A percentile compares a stretch with the other conserved stretches of the same genome.
phyloP scores from a whole-genome alignment of 768 basidiomycete species.

The Boletales sp. region DNA sequence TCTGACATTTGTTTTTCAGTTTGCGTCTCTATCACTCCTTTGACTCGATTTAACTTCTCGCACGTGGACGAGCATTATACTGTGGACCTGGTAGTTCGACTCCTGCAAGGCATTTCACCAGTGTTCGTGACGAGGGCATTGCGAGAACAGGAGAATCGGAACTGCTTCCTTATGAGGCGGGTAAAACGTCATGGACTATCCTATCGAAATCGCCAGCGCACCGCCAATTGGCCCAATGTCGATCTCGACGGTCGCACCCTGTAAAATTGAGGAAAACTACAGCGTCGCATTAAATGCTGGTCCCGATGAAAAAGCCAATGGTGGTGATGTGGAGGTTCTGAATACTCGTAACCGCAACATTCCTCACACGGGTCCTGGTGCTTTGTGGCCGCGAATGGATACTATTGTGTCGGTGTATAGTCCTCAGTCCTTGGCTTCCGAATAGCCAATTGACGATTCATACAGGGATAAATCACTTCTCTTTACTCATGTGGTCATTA shows the following conservation, averaged over 20 bases:
- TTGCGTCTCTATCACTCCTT: conserved; percentile 85
- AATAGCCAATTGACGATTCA: not conserved
- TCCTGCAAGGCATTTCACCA: conserved; percentile 66
- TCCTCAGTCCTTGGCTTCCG: not conserved
- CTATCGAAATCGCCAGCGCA: conserved; percentile 82
- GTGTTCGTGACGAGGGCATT: conserved; percentile 19
- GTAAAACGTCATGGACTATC: conserved; percentile 91
- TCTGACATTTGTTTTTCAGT: conserved; percentile 30
- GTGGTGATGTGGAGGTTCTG: conserved; percentile 19
- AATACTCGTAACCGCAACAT: conserved; percentile 47
- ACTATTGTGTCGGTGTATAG: conserved; percentile 58
- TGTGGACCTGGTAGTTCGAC: conserved; percentile 70
- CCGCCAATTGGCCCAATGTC: conserved; percentile 44
- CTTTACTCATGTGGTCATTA: conserved; percentile 69
- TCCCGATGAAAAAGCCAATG: conserved; percentile 13
- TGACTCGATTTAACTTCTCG: conserved; percentile 73
- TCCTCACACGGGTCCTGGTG: conserved; percentile 85
- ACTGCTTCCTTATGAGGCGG: conserved; percentile 60
- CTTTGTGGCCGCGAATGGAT: conserved; percentile 85
- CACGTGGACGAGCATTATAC: conserved; percentile 76
- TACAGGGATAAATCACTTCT: conserved; percentile 80
- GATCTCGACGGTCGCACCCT: conserved; percentile 26
- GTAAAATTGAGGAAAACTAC: not conserved
- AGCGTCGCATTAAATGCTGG: not conserved
- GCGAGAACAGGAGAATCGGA: conserved; percentile 34